Conservation (phyloP, 495 filamentous ascomycete species). For the Penicillium odoratum region DNA sequence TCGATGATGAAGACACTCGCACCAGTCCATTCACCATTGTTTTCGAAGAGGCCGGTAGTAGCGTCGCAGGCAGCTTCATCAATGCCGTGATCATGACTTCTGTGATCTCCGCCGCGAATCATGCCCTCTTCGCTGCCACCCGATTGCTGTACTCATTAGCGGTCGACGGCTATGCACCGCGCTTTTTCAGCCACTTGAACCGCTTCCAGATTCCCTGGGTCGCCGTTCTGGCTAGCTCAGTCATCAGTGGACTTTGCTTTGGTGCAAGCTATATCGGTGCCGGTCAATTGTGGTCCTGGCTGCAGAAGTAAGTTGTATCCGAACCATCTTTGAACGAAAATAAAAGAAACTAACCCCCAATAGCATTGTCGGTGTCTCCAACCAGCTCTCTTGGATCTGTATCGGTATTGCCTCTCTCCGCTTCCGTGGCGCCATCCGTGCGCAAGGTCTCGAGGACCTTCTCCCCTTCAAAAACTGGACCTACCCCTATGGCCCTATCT, state of each 20-base stretch:
- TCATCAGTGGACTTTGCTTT: slow-evolving; percentile 59
- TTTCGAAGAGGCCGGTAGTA: slow-evolving; percentile 49
- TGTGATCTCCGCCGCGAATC: slow-evolving; percentile 53
- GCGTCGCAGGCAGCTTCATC: slow-evolving; percentile 53
- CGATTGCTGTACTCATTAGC: slow-evolving; percentile 53
- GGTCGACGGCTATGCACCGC: slow-evolving; percentile 46
- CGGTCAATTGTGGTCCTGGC: slow-evolving; percentile 57
- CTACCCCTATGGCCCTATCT: slow-evolving; percentile 56
- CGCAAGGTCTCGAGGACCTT: slow-evolving; percentile 55
- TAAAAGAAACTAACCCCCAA: slow-evolving; percentile 14
- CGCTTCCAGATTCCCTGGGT: slow-evolving; percentile 60
- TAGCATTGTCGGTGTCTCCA: slow-evolving; percentile 59
- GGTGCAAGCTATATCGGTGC: slow-evolving; percentile 62
- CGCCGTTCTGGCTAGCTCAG: slow-evolving; percentile 54
- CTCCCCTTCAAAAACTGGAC: slow-evolving; percentile 64
- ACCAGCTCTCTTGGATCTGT: slow-evolving; percentile 61
- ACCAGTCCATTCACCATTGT: slow-evolving; percentile 57
- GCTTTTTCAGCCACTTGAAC: slow-evolving; percentile 51
- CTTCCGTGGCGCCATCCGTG: slow-evolving; percentile 54
- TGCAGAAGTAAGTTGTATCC: slow-evolving; percentile 48
- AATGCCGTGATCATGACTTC: slow-evolving; percentile 58
- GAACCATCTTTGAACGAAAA: background rate
- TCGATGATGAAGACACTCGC: slow-evolving; percentile 38
- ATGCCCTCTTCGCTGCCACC: slow-evolving; percentile 55
- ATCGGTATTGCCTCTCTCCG: slow-evolving; percentile 60